Evolutionary conservation across 805 yeast species (phyloP).

Genomic region (Pichia pseudocactophila): DNA sequence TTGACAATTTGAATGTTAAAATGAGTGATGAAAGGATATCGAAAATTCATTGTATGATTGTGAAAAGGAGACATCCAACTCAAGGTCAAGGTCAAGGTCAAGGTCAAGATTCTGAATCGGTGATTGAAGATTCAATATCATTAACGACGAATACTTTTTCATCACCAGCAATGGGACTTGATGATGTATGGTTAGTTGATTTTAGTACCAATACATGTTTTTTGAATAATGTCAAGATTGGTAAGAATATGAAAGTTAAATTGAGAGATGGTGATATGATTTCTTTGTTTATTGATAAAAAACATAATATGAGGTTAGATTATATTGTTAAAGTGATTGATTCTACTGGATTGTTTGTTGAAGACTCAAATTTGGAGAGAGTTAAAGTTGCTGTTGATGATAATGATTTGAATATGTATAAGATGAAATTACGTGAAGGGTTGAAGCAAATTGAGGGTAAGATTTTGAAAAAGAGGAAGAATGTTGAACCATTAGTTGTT

Average conservation of each 20-base stretch:
- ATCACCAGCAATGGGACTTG: slow-evolving; percentile 62
- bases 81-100: slow-evolving; percentile 24
- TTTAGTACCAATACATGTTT: slow-evolving; percentile 73
- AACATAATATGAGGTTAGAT: slow-evolving; percentile 42
- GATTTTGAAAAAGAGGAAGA: slow-evolving; percentile 3
- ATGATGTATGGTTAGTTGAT: slow-evolving; percentile 75
- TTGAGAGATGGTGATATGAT: slow-evolving; percentile 59
- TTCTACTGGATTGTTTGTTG: slow-evolving; percentile 52
- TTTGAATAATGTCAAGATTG: slow-evolving; percentile 51
- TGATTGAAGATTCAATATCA: background rate
- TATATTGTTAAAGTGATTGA: slow-evolving; percentile 48
- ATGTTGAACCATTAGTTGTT: slow-evolving; percentile 2
- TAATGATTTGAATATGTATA: slow-evolving; percentile 3
- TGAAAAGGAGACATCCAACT: slow-evolving; percentile 54
- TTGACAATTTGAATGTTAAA: slow-evolving; percentile 48
- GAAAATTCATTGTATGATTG: slow-evolving; percentile 68
- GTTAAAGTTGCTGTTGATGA: slow-evolving; percentile 4
- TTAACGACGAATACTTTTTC: slow-evolving; percentile 28
- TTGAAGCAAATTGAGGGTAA: slow-evolving; percentile 3
- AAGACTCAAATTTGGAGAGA: slow-evolving; percentile 11
- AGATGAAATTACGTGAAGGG: slow-evolving; percentile 5
- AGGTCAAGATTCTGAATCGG: background rate
- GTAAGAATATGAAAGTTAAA: slow-evolving; percentile 52
- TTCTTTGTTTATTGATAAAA: slow-evolving; percentile 55
- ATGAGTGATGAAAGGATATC: slow-evolving; percentile 73